Evolutionary conservation across 345 rosid species (phyloP).

Genomic region (Anacardium occidentale): DNA sequence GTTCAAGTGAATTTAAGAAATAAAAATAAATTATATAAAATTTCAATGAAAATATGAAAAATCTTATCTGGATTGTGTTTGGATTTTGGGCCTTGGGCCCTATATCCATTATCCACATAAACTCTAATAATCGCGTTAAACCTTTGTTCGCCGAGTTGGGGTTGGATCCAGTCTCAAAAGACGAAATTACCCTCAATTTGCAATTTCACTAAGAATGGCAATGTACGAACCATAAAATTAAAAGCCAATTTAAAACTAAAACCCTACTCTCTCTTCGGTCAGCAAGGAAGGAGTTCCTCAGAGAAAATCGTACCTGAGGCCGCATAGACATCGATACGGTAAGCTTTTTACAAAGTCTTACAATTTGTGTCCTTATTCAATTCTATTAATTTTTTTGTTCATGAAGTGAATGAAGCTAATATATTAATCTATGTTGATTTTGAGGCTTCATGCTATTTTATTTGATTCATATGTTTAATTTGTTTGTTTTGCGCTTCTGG

Average conservation of each 20-base stretch:
- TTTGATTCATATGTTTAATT: background rate
- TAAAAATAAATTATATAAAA: too few species aligned
- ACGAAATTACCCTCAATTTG: background rate
- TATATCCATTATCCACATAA: background rate
- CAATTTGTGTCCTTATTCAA: too few species aligned
- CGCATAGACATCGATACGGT: background rate
- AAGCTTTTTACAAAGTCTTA: background rate
- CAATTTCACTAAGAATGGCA: background rate
- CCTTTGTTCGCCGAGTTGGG: background rate
- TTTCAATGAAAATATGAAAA: too few species aligned
- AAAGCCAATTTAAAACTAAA: background rate
- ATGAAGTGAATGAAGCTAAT: too few species aligned
- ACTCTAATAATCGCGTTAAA: background rate
- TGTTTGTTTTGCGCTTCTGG: background rate
- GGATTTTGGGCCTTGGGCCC: too few species aligned
- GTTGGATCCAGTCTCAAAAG: background rate
- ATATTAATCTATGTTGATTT: background rate
- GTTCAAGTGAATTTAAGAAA: too few species aligned
- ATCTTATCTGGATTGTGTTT: too few species aligned
- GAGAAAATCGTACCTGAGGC: background rate
- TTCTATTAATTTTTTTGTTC: too few species aligned
- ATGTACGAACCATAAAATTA: background rate
- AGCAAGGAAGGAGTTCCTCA: too few species aligned
- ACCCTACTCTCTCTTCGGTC: constrained; percentile 1
- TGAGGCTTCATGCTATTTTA: background rate